These are phyloP conservation scores for Vitis riparia DNA, from an alignment of 164 flowering plant genomes.

Conservation along the genomic window DNA sequence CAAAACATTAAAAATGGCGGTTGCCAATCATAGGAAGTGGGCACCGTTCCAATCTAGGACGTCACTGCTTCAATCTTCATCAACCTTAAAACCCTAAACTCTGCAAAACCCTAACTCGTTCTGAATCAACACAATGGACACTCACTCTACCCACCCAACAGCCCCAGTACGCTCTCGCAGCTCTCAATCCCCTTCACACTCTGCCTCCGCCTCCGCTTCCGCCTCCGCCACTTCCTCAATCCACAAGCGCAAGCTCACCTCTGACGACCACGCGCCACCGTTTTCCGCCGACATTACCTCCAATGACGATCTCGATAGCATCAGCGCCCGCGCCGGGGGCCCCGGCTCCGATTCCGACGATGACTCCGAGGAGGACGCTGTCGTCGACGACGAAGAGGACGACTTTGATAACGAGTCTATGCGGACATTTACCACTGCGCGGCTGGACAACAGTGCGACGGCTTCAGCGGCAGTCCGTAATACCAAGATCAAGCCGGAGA, in stretches of 20 bases:
- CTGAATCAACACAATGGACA: conserved; percentile 49
- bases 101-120: conserved; percentile 9
- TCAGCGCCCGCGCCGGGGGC: conserved; percentile 70
- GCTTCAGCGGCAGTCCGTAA: conserved; percentile 42
- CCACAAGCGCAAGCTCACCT: conserved; percentile 74
- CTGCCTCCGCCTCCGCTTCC: conserved; percentile 46
- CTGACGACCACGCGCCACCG: conserved; percentile 62
- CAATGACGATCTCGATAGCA: conserved; percentile 94
- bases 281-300: conserved; percentile 73
- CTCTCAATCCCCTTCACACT: conserved; percentile 89
- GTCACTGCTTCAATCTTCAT: too few species aligned
- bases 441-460: conserved; percentile 49
- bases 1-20: too few species aligned
- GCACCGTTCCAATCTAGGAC: too few species aligned
- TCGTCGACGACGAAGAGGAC: conserved; percentile 67
- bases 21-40: too few species aligned
- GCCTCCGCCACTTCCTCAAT: conserved; percentile 80
- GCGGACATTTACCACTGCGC: conserved; percentile 75
- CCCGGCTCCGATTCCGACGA: conserved; percentile 63
- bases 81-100: not conserved
- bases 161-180: conserved; percentile 75
- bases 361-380: conserved; percentile 67
- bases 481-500: conserved; percentile 67
- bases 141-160: conserved; percentile 63
- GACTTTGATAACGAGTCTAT: conserved; percentile 64